A percentile compares a stretch with the other conserved stretches of the same genome.
Conservation (phyloP, 352 stramenopile genomes). For the Phytophthora aleatoria region DNA sequence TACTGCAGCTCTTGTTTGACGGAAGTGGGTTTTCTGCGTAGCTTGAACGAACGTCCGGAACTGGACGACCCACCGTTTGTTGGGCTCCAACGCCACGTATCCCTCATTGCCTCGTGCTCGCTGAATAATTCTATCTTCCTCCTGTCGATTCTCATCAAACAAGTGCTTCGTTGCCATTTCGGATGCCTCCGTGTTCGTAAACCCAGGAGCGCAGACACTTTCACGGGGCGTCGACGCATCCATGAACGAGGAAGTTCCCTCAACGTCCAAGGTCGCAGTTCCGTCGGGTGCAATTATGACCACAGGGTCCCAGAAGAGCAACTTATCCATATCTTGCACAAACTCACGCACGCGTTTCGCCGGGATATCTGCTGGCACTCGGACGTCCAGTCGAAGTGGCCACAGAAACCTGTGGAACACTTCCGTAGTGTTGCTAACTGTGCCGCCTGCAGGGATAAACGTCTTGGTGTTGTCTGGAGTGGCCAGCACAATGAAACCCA, state of each 20-base stretch:
- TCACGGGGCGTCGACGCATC: conserved; percentile 32
- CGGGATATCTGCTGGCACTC: conserved; percentile 39
- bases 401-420: conserved; percentile 60
- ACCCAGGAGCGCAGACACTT: conserved; percentile 18
- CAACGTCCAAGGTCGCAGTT: conserved; percentile 27
- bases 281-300: conserved; percentile 30
- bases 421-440: conserved; percentile 53
- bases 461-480: conserved; percentile 64
- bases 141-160: conserved; percentile 55
- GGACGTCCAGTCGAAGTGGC: conserved; percentile 58
- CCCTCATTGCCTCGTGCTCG: conserved; percentile 57
- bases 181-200: conserved; percentile 3
- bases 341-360: conserved; percentile 52
- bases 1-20: conserved; percentile 50
- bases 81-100: conserved; percentile 50
- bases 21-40: conserved; percentile 49
- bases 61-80: conserved; percentile 59
- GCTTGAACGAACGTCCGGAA: conserved; percentile 63
- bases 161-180: conserved; percentile 36
- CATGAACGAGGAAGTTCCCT: conserved; percentile 32
- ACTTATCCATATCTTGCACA: conserved; percentile 64
- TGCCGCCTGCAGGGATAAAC: conserved; percentile 66
- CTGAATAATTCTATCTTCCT: conserved; percentile 54
- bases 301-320: conserved; percentile 53
- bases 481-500: conserved; percentile 71